These are phyloP conservation scores for Erodium texanum DNA, from an alignment of 441 rosid species.

Conservation along the genomic window DNA sequence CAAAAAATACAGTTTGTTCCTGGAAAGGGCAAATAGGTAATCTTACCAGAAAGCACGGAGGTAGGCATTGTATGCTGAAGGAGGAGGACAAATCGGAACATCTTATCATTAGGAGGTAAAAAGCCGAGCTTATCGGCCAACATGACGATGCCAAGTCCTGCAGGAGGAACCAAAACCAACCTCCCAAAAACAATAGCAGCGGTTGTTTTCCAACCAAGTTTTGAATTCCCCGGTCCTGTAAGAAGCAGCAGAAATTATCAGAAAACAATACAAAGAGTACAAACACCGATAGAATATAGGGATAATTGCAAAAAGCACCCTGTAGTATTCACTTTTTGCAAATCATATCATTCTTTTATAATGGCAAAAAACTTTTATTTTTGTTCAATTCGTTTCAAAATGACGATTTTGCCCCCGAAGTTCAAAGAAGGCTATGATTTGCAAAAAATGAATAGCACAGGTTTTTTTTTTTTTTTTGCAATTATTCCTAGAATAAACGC, in stretches of 20 bases:
- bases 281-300: neutral
- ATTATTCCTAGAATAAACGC: too few species aligned
- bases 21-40: neutral
- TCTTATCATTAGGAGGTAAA: slow-evolving; percentile 79
- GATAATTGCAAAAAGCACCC: too few species aligned
- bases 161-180: slow-evolving; percentile 75
- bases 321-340: too few species aligned
- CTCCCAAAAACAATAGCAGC: slow-evolving; percentile 71
- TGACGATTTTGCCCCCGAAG: too few species aligned
- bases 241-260: neutral
- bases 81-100: slow-evolving; percentile 84
- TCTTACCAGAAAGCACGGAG: slow-evolving; percentile 77
- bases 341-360: too few species aligned
- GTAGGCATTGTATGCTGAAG: slow-evolving; percentile 98
- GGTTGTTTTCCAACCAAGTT: slow-evolving; percentile 78
- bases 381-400: too few species aligned
- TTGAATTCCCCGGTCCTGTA: slow-evolving; percentile 94
- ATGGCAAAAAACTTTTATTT: too few species aligned
- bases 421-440: too few species aligned
- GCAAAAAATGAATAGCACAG: too few species aligned
- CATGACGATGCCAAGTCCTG: slow-evolving; percentile 76
- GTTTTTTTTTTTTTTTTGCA: too few species aligned
- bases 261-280: neutral
- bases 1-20: neutral
- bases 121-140: slow-evolving; percentile 93